Evolutionary conservation across 495 filamentous ascomycete species (phyloP), one percentile per base, ranked within the genome.

Genomic region (Penicillium antarcticum): DNA sequence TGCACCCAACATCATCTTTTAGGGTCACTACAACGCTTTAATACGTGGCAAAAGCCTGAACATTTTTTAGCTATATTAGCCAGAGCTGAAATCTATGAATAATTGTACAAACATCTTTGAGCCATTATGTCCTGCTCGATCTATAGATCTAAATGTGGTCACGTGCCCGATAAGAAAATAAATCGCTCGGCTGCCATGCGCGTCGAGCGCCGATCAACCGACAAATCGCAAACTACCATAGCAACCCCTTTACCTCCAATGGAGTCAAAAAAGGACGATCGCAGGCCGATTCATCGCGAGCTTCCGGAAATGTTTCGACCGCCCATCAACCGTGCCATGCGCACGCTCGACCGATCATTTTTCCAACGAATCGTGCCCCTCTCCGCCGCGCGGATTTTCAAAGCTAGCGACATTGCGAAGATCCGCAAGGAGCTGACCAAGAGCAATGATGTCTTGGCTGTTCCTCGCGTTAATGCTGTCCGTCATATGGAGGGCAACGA

Each of bases 291-390:
- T 24, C 48, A 58, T 42, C 61, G 59, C 58, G 65, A 72, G 44
- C 50, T 64, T 53, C 54, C 67, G 52, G 65, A 62, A 32, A 86
- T 87, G 83, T 87, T 96, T 69, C 82, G 85, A 35, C 89, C 92
- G 9, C 95, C 92, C 19, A 71, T 92, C 33, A 86, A 92, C 62
- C 89, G 89, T 60, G 83, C 86, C 14, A 89, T 88, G 83, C 78
- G 76, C 57, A 71, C 71, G 5, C 83, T 98, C 21, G 92, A 98
- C 71, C 83, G 90, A 24, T 77, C 87, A 13, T 85, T 92, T 58
- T 97, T 97, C 71, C 71, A 77, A 26, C 91, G 86, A 61, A 86
- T 74, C 1, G 61, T 96, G 34, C 81, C 85, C 13, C 66, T 92
- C 18, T 78, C 89, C 13, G 92, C 91, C n/a, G 94, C 91, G 9